Evolutionary conservation across 768 basidiomycete genomes (phyloP), one percentile per base, ranked within the genome.

Genomic region (Hypholoma fasciculare): DNA sequence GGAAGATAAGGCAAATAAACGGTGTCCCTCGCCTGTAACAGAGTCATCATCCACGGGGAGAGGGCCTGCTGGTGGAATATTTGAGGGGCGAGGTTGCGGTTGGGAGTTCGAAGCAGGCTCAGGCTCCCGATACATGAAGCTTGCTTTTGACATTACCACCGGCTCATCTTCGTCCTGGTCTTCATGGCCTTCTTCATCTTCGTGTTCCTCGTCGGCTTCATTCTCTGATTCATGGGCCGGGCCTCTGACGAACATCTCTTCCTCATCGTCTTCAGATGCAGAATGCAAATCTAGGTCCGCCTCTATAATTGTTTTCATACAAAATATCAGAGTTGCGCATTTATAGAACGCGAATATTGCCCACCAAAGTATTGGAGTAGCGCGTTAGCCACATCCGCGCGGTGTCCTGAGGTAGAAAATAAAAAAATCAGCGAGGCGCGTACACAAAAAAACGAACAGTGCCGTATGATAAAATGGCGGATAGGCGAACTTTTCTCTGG

Each of bases 311-410:
- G 56, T 38, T 26, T 38, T 37, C 37, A 7, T 37, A 57, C 23
- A 23, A 53, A 9, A 38, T 27, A 26, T 48, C 19, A 23, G 30
- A 23, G n/a, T 12, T 16, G 38, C 1, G n/a, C 20, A 30, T 40
- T 14, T 4, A 37, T 14, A 30, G 11, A 13, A 39, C 16, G 7
- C 1, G 30, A 9, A 26, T 8, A 34, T 7, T 7, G 42, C 76
- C 30, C 57, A 81, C 84, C 78, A 53, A 86, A 85, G 59, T 76
- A 86, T 54, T 78, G 69, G 40, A 76, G 66, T 3, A 86, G 69
- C 0, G 82, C 49, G 17, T 50, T 57, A 23, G 20, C 13, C 13
- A 7, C 54, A 19, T 38, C 44, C 17, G 30, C 19, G 19, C 44
- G 43, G 7, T 37, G 17, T 38, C 44, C 54, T 54, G 26, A 7